These are phyloP conservation scores for Cinnamomum chago DNA, from an alignment of 164 flowering plant species.

Conservation along the genomic window DNA sequence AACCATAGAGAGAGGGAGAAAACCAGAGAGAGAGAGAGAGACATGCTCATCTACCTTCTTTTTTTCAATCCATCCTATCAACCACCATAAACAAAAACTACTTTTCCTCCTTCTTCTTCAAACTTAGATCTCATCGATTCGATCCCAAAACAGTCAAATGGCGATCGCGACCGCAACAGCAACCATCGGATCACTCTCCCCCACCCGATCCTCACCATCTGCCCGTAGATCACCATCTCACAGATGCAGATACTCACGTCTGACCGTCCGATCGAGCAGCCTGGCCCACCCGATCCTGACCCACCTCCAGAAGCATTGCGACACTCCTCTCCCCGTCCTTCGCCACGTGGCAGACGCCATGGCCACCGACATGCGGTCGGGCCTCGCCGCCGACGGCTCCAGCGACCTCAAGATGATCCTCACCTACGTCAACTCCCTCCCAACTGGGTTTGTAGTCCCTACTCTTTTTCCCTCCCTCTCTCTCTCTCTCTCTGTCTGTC, in stretches of 20 bases:
- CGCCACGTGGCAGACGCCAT: slow-evolving; percentile 76
- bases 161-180: slow-evolving; percentile 27
- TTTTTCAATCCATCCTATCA: too few species aligned
- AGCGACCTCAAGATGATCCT: slow-evolving; percentile 82
- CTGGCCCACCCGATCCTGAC: slow-evolving; percentile 41
- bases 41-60: too few species aligned
- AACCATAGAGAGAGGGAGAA: too few species aligned
- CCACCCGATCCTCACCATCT: slow-evolving; percentile 22
- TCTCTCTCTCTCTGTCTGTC: too few species aligned
- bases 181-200: slow-evolving; percentile 31
- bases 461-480: neutral
- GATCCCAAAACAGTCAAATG: slow-evolving; percentile 24
- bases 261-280: slow-evolving; percentile 43
- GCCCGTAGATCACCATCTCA: neutral
- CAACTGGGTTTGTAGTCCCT: slow-evolving; percentile 55
- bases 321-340: slow-evolving; percentile 66
- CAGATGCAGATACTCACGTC: slow-evolving; percentile 5
- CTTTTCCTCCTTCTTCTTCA: neutral
- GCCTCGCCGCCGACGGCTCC: slow-evolving; percentile 71
- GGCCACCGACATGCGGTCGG: slow-evolving; percentile 76
- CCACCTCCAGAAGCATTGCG: slow-evolving; percentile 53
- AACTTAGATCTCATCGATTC: neutral
- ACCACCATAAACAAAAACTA: too few species aligned
- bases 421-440: slow-evolving; percentile 63
- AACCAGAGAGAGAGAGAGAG: too few species aligned